These are phyloP conservation scores for Pseudonectria buxi DNA, from an alignment of 2,329 filamentous ascomycete species.

Conservation along the genomic window DNA sequence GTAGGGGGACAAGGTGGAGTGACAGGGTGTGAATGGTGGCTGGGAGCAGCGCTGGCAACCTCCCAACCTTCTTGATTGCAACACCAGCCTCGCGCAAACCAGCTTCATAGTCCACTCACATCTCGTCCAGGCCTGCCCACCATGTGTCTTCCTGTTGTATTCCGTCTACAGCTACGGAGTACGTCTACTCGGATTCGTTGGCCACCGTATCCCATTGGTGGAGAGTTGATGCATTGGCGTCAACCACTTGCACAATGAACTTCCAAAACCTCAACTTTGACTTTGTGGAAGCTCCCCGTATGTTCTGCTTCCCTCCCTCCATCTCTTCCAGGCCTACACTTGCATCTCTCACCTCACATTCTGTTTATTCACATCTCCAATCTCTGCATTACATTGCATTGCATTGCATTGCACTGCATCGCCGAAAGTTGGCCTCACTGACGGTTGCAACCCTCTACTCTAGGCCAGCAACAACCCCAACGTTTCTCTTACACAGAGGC, in stretches of 20 bases:
- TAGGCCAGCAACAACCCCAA: constrained; percentile 10
- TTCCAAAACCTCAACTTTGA: constrained; percentile 30
- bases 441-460: constrained; percentile 14
- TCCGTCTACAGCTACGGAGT: no score
- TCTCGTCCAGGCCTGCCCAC: constrained; percentile 23
- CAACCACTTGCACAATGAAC: constrained; percentile 29
- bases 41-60: constrained; percentile 3
- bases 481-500: constrained; percentile 5
- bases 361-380: constrained; percentile 2
- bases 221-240: constrained; percentile 24
- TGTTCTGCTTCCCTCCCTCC: constrained; percentile 15
- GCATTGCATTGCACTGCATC: not conserved
- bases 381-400: not conserved
- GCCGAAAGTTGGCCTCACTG: constrained; percentile 11
- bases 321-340: constrained; percentile 2
- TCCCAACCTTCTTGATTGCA: constrained; percentile 19
- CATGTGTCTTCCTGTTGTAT: constrained; percentile 26
- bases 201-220: constrained; percentile 24
- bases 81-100: constrained; percentile 23
- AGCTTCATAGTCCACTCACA: constrained; percentile 27
- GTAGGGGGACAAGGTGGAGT: no score
- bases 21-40: constrained; percentile 5
- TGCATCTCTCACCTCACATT: constrained; percentile 1
- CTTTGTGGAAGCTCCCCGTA: constrained; percentile 32
- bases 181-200: constrained; percentile 29